phyloP scores from a whole-genome alignment of 1,284 basidiomycete genomes.

The Nidula niveotomentosa region DNA sequence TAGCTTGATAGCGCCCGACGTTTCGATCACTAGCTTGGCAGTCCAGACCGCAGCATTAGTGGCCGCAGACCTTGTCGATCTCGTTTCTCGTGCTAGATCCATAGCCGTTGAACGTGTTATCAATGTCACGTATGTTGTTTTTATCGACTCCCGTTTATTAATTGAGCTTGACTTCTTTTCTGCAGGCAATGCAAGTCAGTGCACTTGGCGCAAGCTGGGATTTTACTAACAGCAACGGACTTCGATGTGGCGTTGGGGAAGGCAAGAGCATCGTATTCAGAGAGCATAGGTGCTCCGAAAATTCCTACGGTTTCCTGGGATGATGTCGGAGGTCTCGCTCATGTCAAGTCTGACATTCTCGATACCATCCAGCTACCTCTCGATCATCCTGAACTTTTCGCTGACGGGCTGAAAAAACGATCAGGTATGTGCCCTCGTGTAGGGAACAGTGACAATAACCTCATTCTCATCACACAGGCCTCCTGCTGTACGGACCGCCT shows the following conservation, averaged over 20 bases:
- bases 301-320: constrained; percentile 98
- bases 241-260: constrained; percentile 77
- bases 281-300: constrained; percentile 94
- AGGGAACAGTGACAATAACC: no score
- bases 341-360: constrained; percentile 92
- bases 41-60: constrained; percentile 92
- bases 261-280: constrained; percentile 82
- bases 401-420: constrained; percentile 94
- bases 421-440: constrained; percentile 45
- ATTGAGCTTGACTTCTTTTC: background rate
- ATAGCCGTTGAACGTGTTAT: constrained; percentile 59
- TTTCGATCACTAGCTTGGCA: constrained; percentile 74
- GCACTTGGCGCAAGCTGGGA: constrained; percentile 45
- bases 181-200: constrained; percentile 5
- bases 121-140: constrained; percentile 34
- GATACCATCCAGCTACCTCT: constrained; percentile 98
- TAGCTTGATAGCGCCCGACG: constrained; percentile 69
- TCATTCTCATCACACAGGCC: constrained; percentile 59
- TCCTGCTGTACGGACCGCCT: constrained; percentile 91
- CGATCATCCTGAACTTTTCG: constrained; percentile 94
- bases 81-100: constrained; percentile 66
- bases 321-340: constrained; percentile 91
- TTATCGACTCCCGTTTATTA: background rate
- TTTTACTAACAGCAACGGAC: constrained; percentile 67
- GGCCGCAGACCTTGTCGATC: constrained; percentile 78